Percentiles rank a stretch among this genome's conserved stretches.
Evolutionary conservation across 192 early-diverging fungal genomes (phyloP).

Genomic region (Coemansia sp.): DNA sequence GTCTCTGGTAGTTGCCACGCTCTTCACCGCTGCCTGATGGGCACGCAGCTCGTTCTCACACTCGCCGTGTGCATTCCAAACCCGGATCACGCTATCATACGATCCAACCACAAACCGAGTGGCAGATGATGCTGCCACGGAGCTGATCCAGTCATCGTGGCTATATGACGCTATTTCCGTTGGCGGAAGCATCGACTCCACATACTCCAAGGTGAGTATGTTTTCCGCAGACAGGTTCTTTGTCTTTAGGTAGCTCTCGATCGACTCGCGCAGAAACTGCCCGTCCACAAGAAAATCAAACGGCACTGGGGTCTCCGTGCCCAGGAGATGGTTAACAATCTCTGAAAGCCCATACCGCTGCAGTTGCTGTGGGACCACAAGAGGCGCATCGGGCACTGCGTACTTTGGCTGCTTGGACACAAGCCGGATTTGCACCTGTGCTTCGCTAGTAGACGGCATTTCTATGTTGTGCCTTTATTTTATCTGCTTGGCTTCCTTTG

Average conservation of each 20-base stretch:
- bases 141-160: conserved; percentile 96
- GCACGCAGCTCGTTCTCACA: conserved; percentile 64
- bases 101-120: conserved; percentile 71
- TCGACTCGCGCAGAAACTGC: conserved; percentile 80
- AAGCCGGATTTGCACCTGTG: conserved; percentile 86
- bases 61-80: conserved; percentile 81
- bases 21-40: conserved; percentile 75
- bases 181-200: conserved; percentile 90
- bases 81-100: conserved; percentile 78
- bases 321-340: conserved; percentile 91
- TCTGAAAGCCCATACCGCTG: conserved; percentile 89
- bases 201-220: conserved; percentile 83
- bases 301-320: conserved; percentile 62
- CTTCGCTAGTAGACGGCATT: conserved; percentile 43
- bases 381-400: conserved; percentile 78
- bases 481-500: background rate
- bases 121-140: conserved; percentile 49
- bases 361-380: conserved; percentile 83
- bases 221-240: conserved; percentile 67
- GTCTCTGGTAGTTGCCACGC: conserved; percentile 61
- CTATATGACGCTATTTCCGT: conserved; percentile 72
- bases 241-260: conserved; percentile 71
- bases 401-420: conserved; percentile 71
- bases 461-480: background rate
- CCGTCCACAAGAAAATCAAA: conserved; percentile 94